These are phyloP conservation scores for Francoa sonchifolia DNA, from an alignment of 441 rosid species.

Conservation along the genomic window DNA sequence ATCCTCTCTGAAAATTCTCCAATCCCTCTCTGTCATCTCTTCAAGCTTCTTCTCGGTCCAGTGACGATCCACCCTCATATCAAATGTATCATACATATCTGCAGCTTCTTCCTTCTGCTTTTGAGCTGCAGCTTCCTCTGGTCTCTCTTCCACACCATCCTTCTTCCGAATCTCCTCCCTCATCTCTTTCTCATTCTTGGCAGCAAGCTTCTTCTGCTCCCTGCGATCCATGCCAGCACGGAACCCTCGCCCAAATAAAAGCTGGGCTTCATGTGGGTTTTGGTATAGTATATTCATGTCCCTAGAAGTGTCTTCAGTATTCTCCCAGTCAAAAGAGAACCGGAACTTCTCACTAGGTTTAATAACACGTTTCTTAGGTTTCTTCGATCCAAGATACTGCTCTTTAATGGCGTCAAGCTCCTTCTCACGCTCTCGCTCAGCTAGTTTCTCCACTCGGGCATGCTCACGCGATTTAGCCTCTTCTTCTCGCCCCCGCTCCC, in stretches of 20 bases:
- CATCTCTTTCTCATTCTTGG: slow-evolving; percentile 77
- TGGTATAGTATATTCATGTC: slow-evolving; percentile 74
- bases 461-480: slow-evolving; percentile 50
- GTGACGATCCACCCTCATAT: slow-evolving; percentile 86
- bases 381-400: slow-evolving; percentile 82
- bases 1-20: slow-evolving; percentile 93
- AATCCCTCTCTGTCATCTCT: slow-evolving; percentile 86
- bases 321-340: slow-evolving; percentile 92
- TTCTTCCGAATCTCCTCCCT: slow-evolving; percentile 69
- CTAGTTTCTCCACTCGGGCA: slow-evolving; percentile 56
- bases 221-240: slow-evolving; percentile 89
- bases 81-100: slow-evolving; percentile 70
- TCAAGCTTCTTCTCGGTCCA: slow-evolving; percentile 85
- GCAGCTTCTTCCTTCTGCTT: slow-evolving; percentile 69
- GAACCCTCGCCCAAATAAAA: slow-evolving; percentile 77
- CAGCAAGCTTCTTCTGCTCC: slow-evolving; percentile 86
- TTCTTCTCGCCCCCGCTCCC: slow-evolving; percentile 48
- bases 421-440: slow-evolving; percentile 66
- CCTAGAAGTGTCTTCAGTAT: slow-evolving; percentile 78
- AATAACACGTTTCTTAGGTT: slow-evolving; percentile 84
- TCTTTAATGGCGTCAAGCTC: slow-evolving; percentile 72
- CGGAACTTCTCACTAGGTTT: slow-evolving; percentile 91
- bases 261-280: slow-evolving; percentile 86
- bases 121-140: slow-evolving; percentile 76
- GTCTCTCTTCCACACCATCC: slow-evolving; percentile 69